Evolutionary conservation across 352 stramenopile genomes (phyloP).

Genomic region (Thalassiosira allenii): DNA sequence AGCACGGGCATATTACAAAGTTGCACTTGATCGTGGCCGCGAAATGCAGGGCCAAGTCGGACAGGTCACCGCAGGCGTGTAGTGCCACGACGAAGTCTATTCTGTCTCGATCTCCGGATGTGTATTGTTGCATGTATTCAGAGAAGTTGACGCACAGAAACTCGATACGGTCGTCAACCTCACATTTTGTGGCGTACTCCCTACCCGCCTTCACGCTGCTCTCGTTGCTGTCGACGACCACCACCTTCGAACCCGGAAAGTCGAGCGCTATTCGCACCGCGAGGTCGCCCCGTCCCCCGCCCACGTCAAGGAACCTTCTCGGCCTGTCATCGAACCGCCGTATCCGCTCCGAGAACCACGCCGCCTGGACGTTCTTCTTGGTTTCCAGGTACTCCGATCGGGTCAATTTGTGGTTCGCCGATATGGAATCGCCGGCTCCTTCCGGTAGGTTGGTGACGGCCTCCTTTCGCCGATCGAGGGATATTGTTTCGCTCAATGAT

Average conservation of each 20-base stretch:
- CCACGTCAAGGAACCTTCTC: constrained; percentile 55
- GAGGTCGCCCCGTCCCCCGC: constrained; percentile 63
- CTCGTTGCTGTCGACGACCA: constrained; percentile 64
- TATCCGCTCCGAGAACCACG: constrained; percentile 53
- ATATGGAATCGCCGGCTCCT: constrained; percentile 12
- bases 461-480: background rate
- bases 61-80: constrained; percentile 74
- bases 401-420: constrained; percentile 29
- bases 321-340: constrained; percentile 3
- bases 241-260: constrained; percentile 44
- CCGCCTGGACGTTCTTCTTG: constrained; percentile 63
- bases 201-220: constrained; percentile 52
- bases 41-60: constrained; percentile 62
- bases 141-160: constrained; percentile 47
- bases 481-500: background rate
- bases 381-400: constrained; percentile 52
- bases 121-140: constrained; percentile 31
- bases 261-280: constrained; percentile 49
- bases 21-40: constrained; percentile 28
- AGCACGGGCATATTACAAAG: constrained; percentile 73
- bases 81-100: constrained; percentile 65
- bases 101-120: background rate
- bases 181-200: constrained; percentile 28
- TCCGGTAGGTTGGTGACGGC: constrained; percentile 24
- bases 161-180: constrained; percentile 22